Base-by-base conservation (phyloP, 306 rosid species). In the Corylus americana region DNA sequence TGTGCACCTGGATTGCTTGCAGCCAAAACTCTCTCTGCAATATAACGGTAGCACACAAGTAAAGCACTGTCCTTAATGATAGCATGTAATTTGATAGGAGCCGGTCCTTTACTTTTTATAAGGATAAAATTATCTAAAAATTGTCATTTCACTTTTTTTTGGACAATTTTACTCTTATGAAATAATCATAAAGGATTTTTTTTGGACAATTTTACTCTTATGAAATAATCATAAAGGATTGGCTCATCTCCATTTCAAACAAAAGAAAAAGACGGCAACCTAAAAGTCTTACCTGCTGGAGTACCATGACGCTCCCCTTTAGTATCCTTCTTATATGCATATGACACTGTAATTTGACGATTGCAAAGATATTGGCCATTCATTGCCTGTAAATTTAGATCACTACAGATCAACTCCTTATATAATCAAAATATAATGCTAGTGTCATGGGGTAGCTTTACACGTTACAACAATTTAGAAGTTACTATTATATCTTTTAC, bases 311-410 rank as follows among this genome's bases (percentile, higher is more conserved):
- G 31, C 31, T 29, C 31, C 31, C 31, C 31, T 29, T 29, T 29
- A 29, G 31, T 29, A 29, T 29, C 31, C 35, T 31, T 31, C 35
- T 96, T 96, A 58, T 96, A 96, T 47, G 99, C 99, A 80, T 96
- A 96, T 18, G 99, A 96, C 53, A 96, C 99, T 48, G 99, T 91
- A 84, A 96, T 93, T 83, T 96, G 99, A 72, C 99, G 99, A 75
- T 96, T 96, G 91, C 99, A 96, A 50, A 96, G 94, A 87, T 96
- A 96, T 50, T 96, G 99, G 14, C 99, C 98, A 79, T 87, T 96
- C 99, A 96, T 96, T 69, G 99, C 96, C 99, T 96, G 71, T 7
- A 66, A 63, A 77, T 77, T 11, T 45, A 39, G 50, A 58, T 48
- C 77, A 54, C 58, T 44, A 48, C 39, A 53, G 44, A 37, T 78